Conservation (phyloP, 768 basidiomycete species). For the Suillus cothurnatus region DNA sequence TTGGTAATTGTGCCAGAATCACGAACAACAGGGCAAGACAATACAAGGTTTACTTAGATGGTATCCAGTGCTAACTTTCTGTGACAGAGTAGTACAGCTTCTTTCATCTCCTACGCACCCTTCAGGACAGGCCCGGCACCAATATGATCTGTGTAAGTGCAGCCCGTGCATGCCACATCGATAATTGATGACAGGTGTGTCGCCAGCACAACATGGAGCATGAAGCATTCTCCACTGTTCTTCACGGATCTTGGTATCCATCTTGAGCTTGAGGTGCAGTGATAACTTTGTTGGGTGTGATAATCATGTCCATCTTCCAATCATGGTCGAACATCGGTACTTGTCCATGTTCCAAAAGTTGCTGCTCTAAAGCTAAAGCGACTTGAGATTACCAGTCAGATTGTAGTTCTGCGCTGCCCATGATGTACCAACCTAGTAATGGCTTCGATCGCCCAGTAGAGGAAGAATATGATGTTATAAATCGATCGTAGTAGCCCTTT, state of each 20-base stretch:
- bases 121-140: constrained; percentile 16
- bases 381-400: constrained; percentile 42
- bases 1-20: constrained; percentile 43
- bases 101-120: constrained; percentile 37
- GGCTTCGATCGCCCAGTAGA: constrained; percentile 48
- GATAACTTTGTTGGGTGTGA: constrained; percentile 48
- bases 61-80: constrained; percentile 17
- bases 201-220: constrained; percentile 4
- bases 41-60: constrained; percentile 25
- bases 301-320: constrained; percentile 64
- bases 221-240: not conserved
- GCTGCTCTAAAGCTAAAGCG: constrained; percentile 65
- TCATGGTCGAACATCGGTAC: constrained; percentile 61
- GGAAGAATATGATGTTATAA: constrained; percentile 56
- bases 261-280: constrained; percentile 13
- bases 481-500: constrained; percentile 83
- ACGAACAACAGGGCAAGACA: constrained; percentile 44
- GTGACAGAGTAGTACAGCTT: constrained; percentile 41
- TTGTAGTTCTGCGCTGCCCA: constrained; percentile 15
- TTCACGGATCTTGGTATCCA: not conserved
- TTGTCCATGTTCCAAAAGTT: constrained; percentile 51
- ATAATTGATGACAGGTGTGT: not conserved
- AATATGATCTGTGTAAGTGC: constrained; percentile 25
- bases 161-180: constrained; percentile 4
- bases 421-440: constrained; percentile 52